These are phyloP conservation scores for Aspergillus tubingensis DNA, from an alignment of 2,329 filamentous ascomycete species.

Conservation along the genomic window DNA sequence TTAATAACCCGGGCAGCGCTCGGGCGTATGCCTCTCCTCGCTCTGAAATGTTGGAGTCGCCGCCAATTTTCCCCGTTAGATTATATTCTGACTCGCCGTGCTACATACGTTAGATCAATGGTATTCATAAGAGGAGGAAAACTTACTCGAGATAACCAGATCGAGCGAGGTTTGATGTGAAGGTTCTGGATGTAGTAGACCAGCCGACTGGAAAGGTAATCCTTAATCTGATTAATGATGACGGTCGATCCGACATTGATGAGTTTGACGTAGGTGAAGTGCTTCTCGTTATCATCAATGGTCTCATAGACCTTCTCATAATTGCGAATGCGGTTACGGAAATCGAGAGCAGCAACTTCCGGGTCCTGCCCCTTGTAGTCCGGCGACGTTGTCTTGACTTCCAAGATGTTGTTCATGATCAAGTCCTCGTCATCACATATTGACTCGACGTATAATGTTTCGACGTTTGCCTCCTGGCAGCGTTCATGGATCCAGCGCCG, in stretches of 20 bases:
- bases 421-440: constrained; percentile 94
- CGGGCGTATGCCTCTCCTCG: constrained; percentile 86
- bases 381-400: constrained; percentile 94
- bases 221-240: constrained; percentile 96
- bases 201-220: constrained; percentile 93
- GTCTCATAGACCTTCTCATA: constrained; percentile 97
- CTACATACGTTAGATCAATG: constrained; percentile 47
- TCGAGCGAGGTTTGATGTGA: constrained; percentile 92
- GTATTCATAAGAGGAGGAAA: not conserved
- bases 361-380: constrained; percentile 95
- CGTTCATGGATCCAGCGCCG: constrained; percentile 87
- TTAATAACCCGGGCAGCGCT: constrained; percentile 80
- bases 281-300: constrained; percentile 82
- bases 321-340: constrained; percentile 90
- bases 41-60: constrained; percentile 81
- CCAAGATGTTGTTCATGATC: constrained; percentile 97
- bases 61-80: constrained; percentile 84
- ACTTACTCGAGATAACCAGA: constrained; percentile 90
- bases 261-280: constrained; percentile 94
- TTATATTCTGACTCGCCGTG: constrained; percentile 96
- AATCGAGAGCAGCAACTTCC: constrained; percentile 85
- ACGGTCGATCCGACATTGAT: constrained; percentile 95
- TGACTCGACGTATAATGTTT: constrained; percentile 94
- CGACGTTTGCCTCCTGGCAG: constrained; percentile 73
- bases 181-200: constrained; percentile 99